Base-by-base conservation (phyloP, 305 asterid species). In the Fraxinus sp. region DNA sequence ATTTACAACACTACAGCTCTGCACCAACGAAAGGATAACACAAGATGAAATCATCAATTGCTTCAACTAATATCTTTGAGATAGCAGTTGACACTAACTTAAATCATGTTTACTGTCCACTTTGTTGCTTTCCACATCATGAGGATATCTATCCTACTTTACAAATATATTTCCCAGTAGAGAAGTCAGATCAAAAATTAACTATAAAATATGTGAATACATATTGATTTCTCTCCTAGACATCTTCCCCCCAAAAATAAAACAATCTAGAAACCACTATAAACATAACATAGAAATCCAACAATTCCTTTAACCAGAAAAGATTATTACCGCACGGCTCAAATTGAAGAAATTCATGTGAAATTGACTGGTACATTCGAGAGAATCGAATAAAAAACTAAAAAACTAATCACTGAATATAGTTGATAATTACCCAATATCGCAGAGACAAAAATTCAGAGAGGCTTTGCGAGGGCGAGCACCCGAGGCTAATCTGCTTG, bases 401-500 rank as follows among this genome's bases (percentile, higher is more conserved):
- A 82, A 74, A 62, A 84, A 64, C 64, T 75, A 78, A 1, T 66
- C 39, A 22, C 52, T 49, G 70, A 75, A 77, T 41, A 84, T 16
- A 39, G 26, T 41, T 77, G 62, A 74, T 55, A 64, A 49, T 84
- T 93, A 94, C 99, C 98, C 97, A 94, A 83, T 92, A 92, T 70
- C 93, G 92, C 77, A 92, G 91, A 33, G 98, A 92, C 75, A 92
- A 79, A 76, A 88, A 92, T 77, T 95, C 97, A 14, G 92, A 88
- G 77, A 88, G 86, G 73, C 88, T 88, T 82, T 92, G 94, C 30
- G 93, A 85, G 77, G 96, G 91, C 28, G 95, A 79, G 85, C 93
- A 89, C 41, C 97, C 98, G 82, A 95, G 90, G 89, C 98, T 94
- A 86, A 93, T 92, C 89, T 92, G 95, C 91, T 95, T 95, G 2